Evolutionary conservation across 495 filamentous ascomycete species (phyloP), one percentile per base, ranked within the genome.

Genomic region (Aspergillus panamensis): DNA sequence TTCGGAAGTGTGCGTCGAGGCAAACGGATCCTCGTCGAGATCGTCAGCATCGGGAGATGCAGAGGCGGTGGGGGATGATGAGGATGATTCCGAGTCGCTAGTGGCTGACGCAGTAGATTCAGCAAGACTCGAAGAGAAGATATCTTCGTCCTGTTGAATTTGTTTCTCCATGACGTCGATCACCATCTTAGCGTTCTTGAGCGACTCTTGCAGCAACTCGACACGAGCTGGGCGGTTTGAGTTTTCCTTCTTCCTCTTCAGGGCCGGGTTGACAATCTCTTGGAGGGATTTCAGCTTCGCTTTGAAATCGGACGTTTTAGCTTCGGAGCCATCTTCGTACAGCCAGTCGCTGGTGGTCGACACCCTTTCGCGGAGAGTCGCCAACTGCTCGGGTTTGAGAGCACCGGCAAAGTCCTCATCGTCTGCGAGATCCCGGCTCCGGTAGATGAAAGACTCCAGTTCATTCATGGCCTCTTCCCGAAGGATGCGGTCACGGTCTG

Each of bases 391-490:
- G 1, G 79, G 69, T 45, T 86, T 92, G 45, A 91, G 84, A 12
- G 80, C 84, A 10, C 75, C 79, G 40, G 86, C 73, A 70, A 97
- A 97, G 14, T 80, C 81, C 54, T 87, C 83, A 59, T 88, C 85
- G 14, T 87, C 85, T 9, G 95, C 72, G 17, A 92, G 76, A 72
- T 97, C 95, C 6, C 91, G 86, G 40, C 87, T 83, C 58, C 84
- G 86, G 79, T 99, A 99, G 43, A 92, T 96, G 70, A 89, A 96
- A n/a, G 81, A 84, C 70, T 99, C 94, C 25, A 99, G 84, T 63
- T 88, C 86, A 75, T 99, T 99, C 29, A 96, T 75, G 9, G 89
- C 82, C 71, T 96, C 94, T 69, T 96, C 92, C 32, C 93, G 87
- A 44, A 84, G 75, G 42, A 84, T 72, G 30, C 92, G 89, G 6